phyloP scores from a whole-genome alignment of 306 rosid species.

The Rosa persica region DNA sequence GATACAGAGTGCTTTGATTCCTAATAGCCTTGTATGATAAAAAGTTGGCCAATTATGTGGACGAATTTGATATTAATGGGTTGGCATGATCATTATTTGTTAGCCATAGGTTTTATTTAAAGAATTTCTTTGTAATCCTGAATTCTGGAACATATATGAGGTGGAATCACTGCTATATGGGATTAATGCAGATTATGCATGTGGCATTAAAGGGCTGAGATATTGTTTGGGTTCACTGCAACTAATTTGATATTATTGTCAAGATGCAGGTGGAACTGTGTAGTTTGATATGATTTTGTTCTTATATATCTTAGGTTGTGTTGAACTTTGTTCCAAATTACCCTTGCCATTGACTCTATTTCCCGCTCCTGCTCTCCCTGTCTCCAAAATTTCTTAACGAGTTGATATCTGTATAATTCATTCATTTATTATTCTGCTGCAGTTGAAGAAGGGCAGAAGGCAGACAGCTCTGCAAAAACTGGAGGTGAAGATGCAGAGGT shows the following conservation, averaged over 20 bases:
- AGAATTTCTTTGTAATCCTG: neutral
- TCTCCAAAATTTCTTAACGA: neutral
- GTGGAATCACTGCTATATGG: neutral
- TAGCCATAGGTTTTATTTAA: neutral
- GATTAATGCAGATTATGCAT: neutral
- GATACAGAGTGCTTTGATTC: neutral
- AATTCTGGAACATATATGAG: neutral
- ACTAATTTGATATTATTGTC: neutral
- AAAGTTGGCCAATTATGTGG: neutral
- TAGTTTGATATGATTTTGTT: conserved; percentile 2
- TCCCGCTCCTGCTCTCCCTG: neutral
- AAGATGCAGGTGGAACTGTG: conserved; percentile 15
- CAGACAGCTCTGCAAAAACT: conserved; percentile 35
- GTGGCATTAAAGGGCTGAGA: conserved; percentile 7
- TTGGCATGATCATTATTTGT: neutral
- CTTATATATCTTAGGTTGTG: neutral
- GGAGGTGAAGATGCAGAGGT: conserved; percentile 57
- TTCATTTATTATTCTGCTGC: conserved; percentile 4
- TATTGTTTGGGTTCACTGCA: conserved; percentile 9
- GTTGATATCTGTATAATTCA: neutral
- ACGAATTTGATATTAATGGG: neutral
- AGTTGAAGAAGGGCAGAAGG: conserved; percentile 51
- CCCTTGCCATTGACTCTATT: neutral
- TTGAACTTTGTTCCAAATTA: neutral
- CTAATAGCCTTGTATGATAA: neutral